Evolutionary conservation across 164 flowering plant species (phyloP), one percentile per base, ranked within the genome.

Genomic region (Piper longum): DNA sequence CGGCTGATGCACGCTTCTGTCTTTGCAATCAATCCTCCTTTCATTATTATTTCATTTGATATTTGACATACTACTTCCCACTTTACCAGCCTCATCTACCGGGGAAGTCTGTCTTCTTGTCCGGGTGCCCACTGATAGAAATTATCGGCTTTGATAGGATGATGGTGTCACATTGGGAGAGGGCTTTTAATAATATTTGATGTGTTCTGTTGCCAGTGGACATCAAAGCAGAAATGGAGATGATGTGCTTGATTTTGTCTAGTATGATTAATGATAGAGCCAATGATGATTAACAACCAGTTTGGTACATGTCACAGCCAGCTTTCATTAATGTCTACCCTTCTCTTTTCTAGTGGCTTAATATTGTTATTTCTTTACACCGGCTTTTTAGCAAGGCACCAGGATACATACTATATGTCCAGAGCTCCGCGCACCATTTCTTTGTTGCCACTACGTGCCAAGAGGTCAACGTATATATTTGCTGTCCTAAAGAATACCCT

Each of bases 21-120:
- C 36, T 5, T 57, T 12, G 36, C 36, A 19, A 57, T 57, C 59
- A 56, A 57, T 57, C 9, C 36, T 7, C 8, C 19, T 17, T 4
- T 26, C 9, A 7, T 16, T 56, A 16, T 19, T 17, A 0, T 48
- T 48, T 14, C 52, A 48, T 48, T 48, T 14, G 14, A 44, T 48
- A 48, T 48, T 26, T 9, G 55, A 52, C 1, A 11, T 52, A 52
- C 11, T 16, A 56, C 59, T 26, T 56, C 59, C 39, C 59, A 12
- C 52, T 48, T 48, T 48, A 48, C 52, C 8, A 14, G 52, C 52
- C 59, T 56, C 59, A 56, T 56, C 39, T 16, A 56, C 19, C 5
- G 26, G 59, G 59, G 59, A 56, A 48, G 59, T 56, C 12, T 56
- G 59, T 56, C 59, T 2, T 4, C 59, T 56, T 56, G 59, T 56